Evolutionary conservation across 1,284 basidiomycete species (phyloP), one percentile per base, ranked within the genome.

Genomic region (Coniophora puteana): DNA sequence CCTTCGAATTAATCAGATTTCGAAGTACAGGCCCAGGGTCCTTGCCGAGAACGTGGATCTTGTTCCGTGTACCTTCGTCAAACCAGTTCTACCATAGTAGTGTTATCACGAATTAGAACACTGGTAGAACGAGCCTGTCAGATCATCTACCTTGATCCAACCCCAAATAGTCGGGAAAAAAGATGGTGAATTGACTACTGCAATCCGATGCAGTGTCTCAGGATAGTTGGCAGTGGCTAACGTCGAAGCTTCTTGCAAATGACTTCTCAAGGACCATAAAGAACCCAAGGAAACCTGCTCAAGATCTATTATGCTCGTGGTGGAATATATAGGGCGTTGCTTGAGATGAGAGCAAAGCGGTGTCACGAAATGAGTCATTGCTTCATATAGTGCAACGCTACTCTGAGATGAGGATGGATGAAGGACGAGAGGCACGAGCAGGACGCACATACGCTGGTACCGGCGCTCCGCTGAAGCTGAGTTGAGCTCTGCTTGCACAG

Each of bases 171-270:
- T 86, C 1, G 81, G 75, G 56, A 89, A 89, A 65, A 86, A 90
- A 0, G 76, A 66, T 0, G 88, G 88, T 0, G 83, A 78, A 46
- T 89, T 89, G 31, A 90, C 78, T 40, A 90, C 65, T 17, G 71
- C 80, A 47, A 81, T 77, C 14, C 70, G 71, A 51, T 71, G 67
- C 28, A 87, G 62, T 1, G 83, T 86, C 59, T 90, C 87, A 2
- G 88, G 86, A 54, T 89, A 89, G 51, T 89, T 82, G 14, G 83
- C 83, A 0, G 83, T 86, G 1, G 83, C 84, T 36, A 90, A 69
- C 12, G 67, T 71, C 14, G 81, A 81, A 0, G 87, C 82, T 52
- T 89, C 79, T 50, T 85, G 80, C 10, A 90, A 71, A 55, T 88
- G 86, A 33, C 57, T 63, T 12, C 85, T 74, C 20, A 89, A 68